Conservation (phyloP, 345 rosid genomes). For the Linum trigynum region DNA sequence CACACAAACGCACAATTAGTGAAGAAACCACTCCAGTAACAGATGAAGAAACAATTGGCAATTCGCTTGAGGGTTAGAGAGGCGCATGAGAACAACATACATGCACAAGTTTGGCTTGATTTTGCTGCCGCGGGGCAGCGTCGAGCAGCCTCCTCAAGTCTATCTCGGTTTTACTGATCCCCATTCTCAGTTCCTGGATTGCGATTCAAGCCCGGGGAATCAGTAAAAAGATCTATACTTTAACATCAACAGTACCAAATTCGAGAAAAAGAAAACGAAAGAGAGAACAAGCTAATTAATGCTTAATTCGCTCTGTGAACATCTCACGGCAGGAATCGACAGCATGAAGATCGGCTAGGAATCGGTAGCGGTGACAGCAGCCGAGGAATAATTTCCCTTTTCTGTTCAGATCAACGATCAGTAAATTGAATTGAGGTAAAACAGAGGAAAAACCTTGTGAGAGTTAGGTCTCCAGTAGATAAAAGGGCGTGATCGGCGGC, state of each 20-base stretch:
- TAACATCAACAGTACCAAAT: neutral
- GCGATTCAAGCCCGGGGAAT: neutral
- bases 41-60: neutral
- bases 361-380: neutral
- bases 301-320: neutral
- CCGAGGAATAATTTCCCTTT: neutral
- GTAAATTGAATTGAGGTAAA: too few relatives aligned
- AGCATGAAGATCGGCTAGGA: neutral
- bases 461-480: too few relatives aligned
- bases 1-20: neutral
- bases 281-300: too few relatives aligned
- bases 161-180: conserved; percentile 66
- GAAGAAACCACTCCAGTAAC: too few relatives aligned
- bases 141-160: conserved; percentile 64
- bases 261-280: neutral
- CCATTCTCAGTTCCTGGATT: conserved; percentile 29
- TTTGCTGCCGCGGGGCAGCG: conserved; percentile 64
- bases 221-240: too few relatives aligned
- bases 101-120: conserved; percentile 71
- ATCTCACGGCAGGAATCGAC: neutral
- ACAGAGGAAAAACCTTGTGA: too few relatives aligned
- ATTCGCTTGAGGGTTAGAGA: too few relatives aligned
- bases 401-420: too few relatives aligned
- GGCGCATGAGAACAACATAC: conserved; percentile 19
- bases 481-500: too few relatives aligned